Base-by-base conservation (phyloP, 2,329 filamentous ascomycete genomes). In the Plectosphaerella cucumerina region DNA sequence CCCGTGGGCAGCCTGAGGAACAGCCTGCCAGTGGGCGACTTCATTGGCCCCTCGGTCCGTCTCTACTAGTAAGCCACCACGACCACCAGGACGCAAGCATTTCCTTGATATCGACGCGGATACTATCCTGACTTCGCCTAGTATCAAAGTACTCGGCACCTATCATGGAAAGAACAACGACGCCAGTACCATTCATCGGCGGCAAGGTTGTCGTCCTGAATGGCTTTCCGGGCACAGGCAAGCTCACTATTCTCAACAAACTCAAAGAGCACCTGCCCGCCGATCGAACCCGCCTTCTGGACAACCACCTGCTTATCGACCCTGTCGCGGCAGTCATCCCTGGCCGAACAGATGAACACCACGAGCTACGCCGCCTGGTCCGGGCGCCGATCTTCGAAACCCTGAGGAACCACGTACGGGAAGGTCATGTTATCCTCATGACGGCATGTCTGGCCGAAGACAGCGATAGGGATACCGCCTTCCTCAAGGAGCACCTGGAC, bases 211-310 rank as follows among this genome's bases (percentile, higher is more conserved):
- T 60, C n/a, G 51, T 60, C 26, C 23, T 60, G 1, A 60, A 59
- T 17, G 58, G 58, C 5, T 60, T 59, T 12, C 59, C 53, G 3
- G 56, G 58, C 4, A 51, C 52, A 6, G 59, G 56, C 6, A 60
- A 60, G 31, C 49, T 60, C 34, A 60, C 58, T 3, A 50, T 60
- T 10, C 54, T 60, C 12, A 51, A 52, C 9, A 26, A 45, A 2
- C 22, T 49, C 48, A 52, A 56, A 22, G 22, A 51, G 2, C 44
- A 58, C 11, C 49, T 59, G 2, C 49, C 51, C 2, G 2, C 11
- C 17, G 37, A 45, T 15, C 44, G 37, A 6, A 50, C 58, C 33
- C 53, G 55, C 18, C 50, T 59, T 23, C 22, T 45, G 18, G 43
- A 45, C 43, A 33, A 26, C 43, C 26, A 33, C 43, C 21, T 45